Evolutionary conservation across 2,329 filamentous ascomycete genomes (phyloP), one percentile per base, ranked within the genome.

Genomic region (Xylaria multiplex): DNA sequence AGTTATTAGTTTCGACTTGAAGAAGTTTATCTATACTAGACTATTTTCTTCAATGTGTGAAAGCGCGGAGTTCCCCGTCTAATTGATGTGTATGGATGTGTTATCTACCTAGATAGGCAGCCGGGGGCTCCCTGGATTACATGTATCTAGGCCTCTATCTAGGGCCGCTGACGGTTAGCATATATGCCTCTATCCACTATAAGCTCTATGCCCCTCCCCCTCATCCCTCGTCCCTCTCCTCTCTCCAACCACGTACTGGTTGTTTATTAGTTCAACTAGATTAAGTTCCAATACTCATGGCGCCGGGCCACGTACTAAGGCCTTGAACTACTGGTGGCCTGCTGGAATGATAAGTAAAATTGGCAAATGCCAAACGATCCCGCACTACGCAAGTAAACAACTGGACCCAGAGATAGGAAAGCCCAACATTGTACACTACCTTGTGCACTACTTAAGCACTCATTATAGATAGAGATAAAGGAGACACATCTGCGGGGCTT

Each of bases 291-390:
- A 53, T 14, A 11, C 40, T 53, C 40, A 55, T 55, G 64, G 46
- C 54, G 48, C 46, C 43, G 4, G 35, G 55, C 48, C 48, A 54
- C 54, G 37, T 59, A 64, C 52, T 58, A 42, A 14, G 11, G 7
- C 27, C 27, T 27, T 27, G 27, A 19, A 40, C 13, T 5, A 48
- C 37, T 27, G 46, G 46, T 46, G 55, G 14, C 49, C 27, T 56
- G 27, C 64, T 56, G 59, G 50, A 63, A 59, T 56, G 60, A 66
- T 59, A 66, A 64, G 59, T 64, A 14, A 66, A 32, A 64, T 56
- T 45, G n/a, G 40, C 48, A 40, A 50, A 57, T 60, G 57, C 46
- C 50, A 61, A 54, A 48, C 48, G 52, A 53, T 45, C 56, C 48
- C 40, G 32, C 57, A 58, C 64, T 66, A 53, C 61, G 22, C 32